Conservation (phyloP, 2,329 filamentous ascomycete species). For the Aspergillus sp. region DNA sequence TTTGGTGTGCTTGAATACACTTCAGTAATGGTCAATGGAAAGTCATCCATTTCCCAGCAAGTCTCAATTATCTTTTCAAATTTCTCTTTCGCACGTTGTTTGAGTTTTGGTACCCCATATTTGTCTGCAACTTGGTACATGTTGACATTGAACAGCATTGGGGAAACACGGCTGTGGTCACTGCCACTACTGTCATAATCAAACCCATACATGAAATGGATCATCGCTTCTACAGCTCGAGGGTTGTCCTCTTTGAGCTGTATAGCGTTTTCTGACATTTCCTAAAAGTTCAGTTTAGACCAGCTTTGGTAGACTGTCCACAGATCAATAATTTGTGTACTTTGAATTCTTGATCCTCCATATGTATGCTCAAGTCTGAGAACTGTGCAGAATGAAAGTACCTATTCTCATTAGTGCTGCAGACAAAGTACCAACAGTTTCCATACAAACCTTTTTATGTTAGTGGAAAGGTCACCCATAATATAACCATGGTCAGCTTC, state of each 20-base stretch:
- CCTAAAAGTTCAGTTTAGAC: constrained; percentile 4
- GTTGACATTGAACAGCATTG: constrained; percentile 16
- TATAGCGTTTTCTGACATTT: constrained; percentile 6
- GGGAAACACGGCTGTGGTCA: constrained; percentile 8
- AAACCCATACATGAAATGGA: constrained; percentile 19
- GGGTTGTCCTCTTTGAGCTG: constrained; percentile 13
- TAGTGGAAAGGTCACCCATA: neutral
- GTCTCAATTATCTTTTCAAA: constrained; percentile 9
- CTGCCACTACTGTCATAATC: constrained; percentile 14
- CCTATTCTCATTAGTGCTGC: neutral
- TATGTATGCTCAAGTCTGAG: constrained; percentile 9
- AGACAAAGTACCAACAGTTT: neutral
- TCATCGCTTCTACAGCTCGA: constrained; percentile 15
- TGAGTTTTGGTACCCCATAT: constrained; percentile 14
- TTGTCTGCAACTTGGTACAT: constrained; percentile 20
- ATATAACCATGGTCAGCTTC: neutral
- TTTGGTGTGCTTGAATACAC: constrained; percentile 3
- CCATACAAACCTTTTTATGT: neutral
- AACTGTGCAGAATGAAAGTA: constrained; percentile 4
- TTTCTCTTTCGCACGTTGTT: constrained; percentile 13
- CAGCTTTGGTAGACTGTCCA: constrained; percentile 12
- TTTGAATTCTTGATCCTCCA: constrained; percentile 8
- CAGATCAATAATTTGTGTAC: constrained; percentile 11
- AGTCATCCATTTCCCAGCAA: constrained; percentile 17
- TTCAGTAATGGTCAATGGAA: constrained; percentile 6